These are phyloP conservation scores for Pichia sp. DNA, from an alignment of 1,139 yeast genomes.

Conservation along the genomic window DNA sequence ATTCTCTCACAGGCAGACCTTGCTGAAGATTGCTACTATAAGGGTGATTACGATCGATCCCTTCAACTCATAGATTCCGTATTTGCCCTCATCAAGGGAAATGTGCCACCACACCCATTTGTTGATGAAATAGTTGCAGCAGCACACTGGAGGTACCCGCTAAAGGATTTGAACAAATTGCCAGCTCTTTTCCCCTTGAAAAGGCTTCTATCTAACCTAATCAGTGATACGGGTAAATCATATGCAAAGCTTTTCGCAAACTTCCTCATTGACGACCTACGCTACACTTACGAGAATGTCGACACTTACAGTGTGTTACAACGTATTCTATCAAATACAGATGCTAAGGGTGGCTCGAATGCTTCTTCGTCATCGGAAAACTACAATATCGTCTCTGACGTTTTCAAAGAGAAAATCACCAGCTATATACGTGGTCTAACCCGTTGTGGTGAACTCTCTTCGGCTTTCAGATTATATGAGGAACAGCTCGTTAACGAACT, in stretches of 20 bases:
- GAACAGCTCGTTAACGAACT: slow-evolving; percentile 62
- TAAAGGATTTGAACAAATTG: slow-evolving; percentile 45
- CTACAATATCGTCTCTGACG: slow-evolving; percentile 33
- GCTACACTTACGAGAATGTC: slow-evolving; percentile 45
- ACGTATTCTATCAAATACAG: slow-evolving; percentile 30
- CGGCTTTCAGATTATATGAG: slow-evolving; percentile 62
- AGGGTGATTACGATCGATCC: slow-evolving; percentile 37
- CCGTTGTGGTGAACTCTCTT: slow-evolving; percentile 55
- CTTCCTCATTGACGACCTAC: slow-evolving; percentile 52
- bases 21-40: slow-evolving; percentile 42
- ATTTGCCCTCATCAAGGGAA: slow-evolving; percentile 53
- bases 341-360: slow-evolving; percentile 1
- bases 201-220: slow-evolving; percentile 43
- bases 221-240: slow-evolving; percentile 57
- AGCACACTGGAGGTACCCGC: slow-evolving; percentile 48
- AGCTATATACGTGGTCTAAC: slow-evolving; percentile 48
- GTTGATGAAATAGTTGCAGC: slow-evolving; percentile 30
- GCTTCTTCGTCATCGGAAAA: slow-evolving; percentile 3
- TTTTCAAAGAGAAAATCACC: slow-evolving; percentile 35
- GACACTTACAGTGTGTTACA: slow-evolving; percentile 44
- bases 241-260: slow-evolving; percentile 53
- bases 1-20: slow-evolving; percentile 43
- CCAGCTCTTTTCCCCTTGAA: slow-evolving; percentile 55
- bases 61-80: slow-evolving; percentile 50
- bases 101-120: slow-evolving; percentile 26